Percentiles rank a stretch among this genome's conserved stretches.
Conservation (phyloP, 2,329 filamentous ascomycete genomes). For the Claviceps digitariae region DNA sequence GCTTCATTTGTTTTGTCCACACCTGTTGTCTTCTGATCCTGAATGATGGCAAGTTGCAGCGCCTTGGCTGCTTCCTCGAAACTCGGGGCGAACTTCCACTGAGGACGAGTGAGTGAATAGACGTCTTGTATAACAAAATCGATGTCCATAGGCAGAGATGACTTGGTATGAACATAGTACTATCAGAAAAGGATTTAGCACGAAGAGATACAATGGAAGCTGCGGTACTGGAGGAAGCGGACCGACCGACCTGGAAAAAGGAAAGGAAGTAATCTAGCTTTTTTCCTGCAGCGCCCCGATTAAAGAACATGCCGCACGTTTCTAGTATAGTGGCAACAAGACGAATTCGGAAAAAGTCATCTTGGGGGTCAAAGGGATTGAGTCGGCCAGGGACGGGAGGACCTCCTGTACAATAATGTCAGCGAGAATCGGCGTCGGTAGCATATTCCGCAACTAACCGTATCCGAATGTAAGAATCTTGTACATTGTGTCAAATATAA, state of each 20-base stretch:
- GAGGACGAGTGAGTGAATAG: conserved; percentile 69
- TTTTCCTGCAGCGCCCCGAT: conserved; percentile 84
- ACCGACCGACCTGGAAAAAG: conserved; percentile 63
- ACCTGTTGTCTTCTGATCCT: conserved; percentile 74
- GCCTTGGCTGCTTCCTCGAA: conserved; percentile 70
- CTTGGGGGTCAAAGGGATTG: conserved; percentile 71
- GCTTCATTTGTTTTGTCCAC: conserved; percentile 54
- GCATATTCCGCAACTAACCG: conserved; percentile 28
- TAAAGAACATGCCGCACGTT: conserved; percentile 93
- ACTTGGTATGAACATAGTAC: conserved; percentile 91
- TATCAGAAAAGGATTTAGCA: conserved; percentile 18
- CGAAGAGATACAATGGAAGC: not conserved
- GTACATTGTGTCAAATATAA: conserved; percentile 92
- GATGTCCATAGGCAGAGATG: conserved; percentile 85
- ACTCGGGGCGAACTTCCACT: conserved; percentile 78
- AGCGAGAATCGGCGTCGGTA: not conserved
- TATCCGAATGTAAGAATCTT: conserved; percentile 90
- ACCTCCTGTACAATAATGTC: conserved; percentile 39
- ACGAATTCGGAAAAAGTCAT: conserved; percentile 93
- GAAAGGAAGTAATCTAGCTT: conserved; percentile 96
- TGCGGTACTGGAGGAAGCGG: not conserved
- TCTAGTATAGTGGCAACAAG: conserved; percentile 81
- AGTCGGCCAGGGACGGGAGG: conserved; percentile 66
- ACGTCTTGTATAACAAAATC: conserved; percentile 94
- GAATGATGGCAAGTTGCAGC: conserved; percentile 77